A percentile compares a stretch with the other conserved stretches of the same genome.
These are phyloP conservation scores for Knoxdaviesia capensis DNA, from an alignment of 2,329 filamentous ascomycete genomes.

Conservation along the genomic window DNA sequence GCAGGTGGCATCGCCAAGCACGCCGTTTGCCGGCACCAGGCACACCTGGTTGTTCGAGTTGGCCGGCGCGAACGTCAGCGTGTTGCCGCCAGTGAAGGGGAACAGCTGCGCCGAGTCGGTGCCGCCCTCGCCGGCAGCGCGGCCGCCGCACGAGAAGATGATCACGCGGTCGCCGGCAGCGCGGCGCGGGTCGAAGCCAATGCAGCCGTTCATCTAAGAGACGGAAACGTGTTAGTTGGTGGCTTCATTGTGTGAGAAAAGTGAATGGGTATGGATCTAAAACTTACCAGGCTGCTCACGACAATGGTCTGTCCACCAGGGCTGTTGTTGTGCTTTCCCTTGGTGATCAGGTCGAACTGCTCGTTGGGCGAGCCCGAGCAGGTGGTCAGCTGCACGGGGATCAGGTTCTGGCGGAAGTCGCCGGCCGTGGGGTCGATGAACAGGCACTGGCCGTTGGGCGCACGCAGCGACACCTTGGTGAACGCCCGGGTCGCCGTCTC, in stretches of 20 bases:
- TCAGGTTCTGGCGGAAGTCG: conserved; percentile 32
- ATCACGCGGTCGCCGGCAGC: conserved; percentile 23
- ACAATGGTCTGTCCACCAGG: conserved; percentile 19
- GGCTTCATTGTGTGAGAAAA: no score
- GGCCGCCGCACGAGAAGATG: conserved; percentile 30
- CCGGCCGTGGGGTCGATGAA: conserved; percentile 29
- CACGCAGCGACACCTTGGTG: conserved; percentile 21
- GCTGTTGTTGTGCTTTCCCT: conserved; percentile 26
- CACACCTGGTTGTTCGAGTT: conserved; percentile 23
- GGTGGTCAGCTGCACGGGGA: conserved; percentile 23
- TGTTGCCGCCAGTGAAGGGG: conserved; percentile 19
- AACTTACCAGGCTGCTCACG: conserved; percentile 20
- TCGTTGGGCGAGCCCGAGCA: conserved; percentile 24
- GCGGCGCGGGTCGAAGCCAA: conserved; percentile 26
- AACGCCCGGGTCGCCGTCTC: conserved; percentile 24
- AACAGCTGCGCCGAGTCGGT: conserved; percentile 28
- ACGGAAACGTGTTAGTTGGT: neutral
- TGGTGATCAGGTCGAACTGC: conserved; percentile 29
- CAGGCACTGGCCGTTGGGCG: conserved; percentile 28
- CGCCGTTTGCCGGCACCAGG: conserved; percentile 17
- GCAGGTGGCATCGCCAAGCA: conserved; percentile 6
- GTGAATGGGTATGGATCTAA: neutral
- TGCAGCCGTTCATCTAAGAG: conserved; percentile 23
- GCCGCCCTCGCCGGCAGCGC: conserved; percentile 25
- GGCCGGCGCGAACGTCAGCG: conserved; percentile 22